Base-by-base conservation (phyloP, 441 rosid genomes). In the Pelargonium citronellum region DNA sequence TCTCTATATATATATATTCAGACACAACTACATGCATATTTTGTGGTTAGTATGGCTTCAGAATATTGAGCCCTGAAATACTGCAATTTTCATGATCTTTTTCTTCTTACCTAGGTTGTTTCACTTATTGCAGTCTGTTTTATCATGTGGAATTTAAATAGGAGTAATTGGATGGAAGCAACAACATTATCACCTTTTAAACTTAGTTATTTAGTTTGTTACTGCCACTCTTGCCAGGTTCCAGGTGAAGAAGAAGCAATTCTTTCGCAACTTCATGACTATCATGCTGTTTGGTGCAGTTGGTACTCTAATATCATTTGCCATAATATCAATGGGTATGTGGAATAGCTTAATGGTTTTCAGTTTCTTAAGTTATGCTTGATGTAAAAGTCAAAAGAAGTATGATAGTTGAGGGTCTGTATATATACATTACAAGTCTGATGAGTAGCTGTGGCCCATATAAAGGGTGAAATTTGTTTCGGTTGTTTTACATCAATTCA, bases 181-280 rank as follows among this genome's bases (percentile, higher is more conserved):
- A 16, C 61, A 55, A 12, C 16, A 55, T 5, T 19, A 55, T 5
- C 8, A 55, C 10, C 60, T 53, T 55, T 15, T 0, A 15, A 55
- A 13, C 8, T 51, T 51, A 3, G 7, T 53, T 53, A 13, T 53
- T 16, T 55, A 24, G 27, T 58, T 58, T 58, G 30, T 58, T 58
- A 7, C 27, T 58, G 27, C 30, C 30, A 57, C 30, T 7, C 65
- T 47, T 69, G 66, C 74, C 86, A 86, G 89, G 81, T 86, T 86
- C 79, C 89, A 83, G 76, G 87, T 86, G 6, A 85, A 85, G 75
- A 85, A 85, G 83, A 85, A 86, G 79, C 87, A 83, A 16, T 86
- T 86, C 66, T 86, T 86, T 74, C 84, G 81, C 41, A 86, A 86
- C 57, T 84, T 84, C 10, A 78, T 67, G 79, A 78, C 79, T 17